Base-by-base conservation (phyloP, 2,329 filamentous ascomycete species). In the Aspergillus puulaauensis region DNA sequence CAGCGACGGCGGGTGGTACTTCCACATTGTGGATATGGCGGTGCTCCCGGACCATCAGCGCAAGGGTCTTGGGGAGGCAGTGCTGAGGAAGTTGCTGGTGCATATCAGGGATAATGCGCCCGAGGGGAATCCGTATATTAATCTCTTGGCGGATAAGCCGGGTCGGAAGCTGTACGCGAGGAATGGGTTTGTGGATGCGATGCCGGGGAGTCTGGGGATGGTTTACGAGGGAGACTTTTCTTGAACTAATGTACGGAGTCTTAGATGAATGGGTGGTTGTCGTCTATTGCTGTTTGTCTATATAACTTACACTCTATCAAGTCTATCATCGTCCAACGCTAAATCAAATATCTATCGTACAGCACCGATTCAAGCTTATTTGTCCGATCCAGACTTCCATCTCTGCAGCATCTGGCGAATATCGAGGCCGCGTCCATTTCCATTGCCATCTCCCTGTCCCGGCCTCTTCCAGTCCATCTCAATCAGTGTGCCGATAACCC, bases 1-100 rank as follows among this genome's bases (percentile, higher is more conserved):
- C 56, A 78, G 80, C 12, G 81, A 83, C 59, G 80, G 81, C 6
- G 77, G 77, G 6, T 80, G 81, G 71, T 82, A 83, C 61, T 81
- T 83, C 52, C 69, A 77, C 44, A 73, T 83, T 50, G 76, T 76
- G 19, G 81, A 83, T 62, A 79, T 84, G 68, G 79, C 77, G 2
- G 77, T 81, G n/a, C 70, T 80, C 46, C 78, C 80, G 6, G 73
- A 70, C 7, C 80, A 83, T 57, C 80, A 80, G 59, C 74, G 77
- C 11, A 75, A 73, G 51, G 80, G 81, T 0, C 64, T 83, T 1
- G 81, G 77, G 8, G 76, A 79, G 51, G 69, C 70, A 21, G 72
- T 83, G 37, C 65, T 82, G 67, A 74, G 76, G 62, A 65, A 68
- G 19, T 66, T 83, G 41, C 61, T 82, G 37, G 69, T 65, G 17